Percentiles rank a stretch among this genome's conserved stretches.
Evolutionary conservation across 2,329 filamentous ascomycete genomes (phyloP).

Genomic region (Fusarium buharicum): DNA sequence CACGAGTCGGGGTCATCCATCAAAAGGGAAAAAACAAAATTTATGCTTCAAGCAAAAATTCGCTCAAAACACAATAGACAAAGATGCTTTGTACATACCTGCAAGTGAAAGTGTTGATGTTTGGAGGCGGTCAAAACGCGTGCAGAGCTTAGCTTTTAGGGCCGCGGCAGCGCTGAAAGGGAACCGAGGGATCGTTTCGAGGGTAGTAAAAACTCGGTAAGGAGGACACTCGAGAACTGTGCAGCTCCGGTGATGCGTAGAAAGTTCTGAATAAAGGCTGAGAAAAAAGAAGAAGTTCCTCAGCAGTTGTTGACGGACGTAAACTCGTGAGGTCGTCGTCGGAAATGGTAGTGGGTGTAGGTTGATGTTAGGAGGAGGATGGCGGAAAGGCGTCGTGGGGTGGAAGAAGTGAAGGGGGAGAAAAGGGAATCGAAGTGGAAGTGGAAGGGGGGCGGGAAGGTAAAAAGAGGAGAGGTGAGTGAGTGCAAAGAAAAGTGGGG

Average conservation of each 20-base stretch:
- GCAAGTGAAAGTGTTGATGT: constrained; percentile 29
- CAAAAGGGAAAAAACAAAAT: constrained; percentile 5
- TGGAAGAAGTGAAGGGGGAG: constrained; percentile 32
- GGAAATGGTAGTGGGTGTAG: constrained; percentile 31
- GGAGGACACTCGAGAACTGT: neutral
- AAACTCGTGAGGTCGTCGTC: constrained; percentile 31
- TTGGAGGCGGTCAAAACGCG: constrained; percentile 45
- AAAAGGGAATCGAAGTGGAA: constrained; percentile 27
- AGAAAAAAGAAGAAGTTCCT: constrained; percentile 15
- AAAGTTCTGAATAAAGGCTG: constrained; percentile 7
- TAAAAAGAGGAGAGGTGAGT: constrained; percentile 36
- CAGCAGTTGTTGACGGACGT: constrained; percentile 22
- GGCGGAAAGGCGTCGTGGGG: constrained; percentile 36
- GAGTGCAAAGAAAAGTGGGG: constrained; percentile 30
- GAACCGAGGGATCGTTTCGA: constrained; percentile 9
- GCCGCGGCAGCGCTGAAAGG: constrained; percentile 20
- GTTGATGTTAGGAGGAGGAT: constrained; percentile 33
- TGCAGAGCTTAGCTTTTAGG: constrained; percentile 21
- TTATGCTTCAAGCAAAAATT: neutral
- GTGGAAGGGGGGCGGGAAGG: constrained; percentile 35
- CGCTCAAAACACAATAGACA: neutral
- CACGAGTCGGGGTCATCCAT: constrained; percentile 7
- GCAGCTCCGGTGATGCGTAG: constrained; percentile 10
- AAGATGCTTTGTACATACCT: constrained; percentile 34
- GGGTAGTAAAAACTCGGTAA: constrained; percentile 15